A percentile compares a stretch with the other conserved stretches of the same genome.
Conservation (phyloP, 2,329 filamentous ascomycete genomes). For the Diaporthe capsici region DNA sequence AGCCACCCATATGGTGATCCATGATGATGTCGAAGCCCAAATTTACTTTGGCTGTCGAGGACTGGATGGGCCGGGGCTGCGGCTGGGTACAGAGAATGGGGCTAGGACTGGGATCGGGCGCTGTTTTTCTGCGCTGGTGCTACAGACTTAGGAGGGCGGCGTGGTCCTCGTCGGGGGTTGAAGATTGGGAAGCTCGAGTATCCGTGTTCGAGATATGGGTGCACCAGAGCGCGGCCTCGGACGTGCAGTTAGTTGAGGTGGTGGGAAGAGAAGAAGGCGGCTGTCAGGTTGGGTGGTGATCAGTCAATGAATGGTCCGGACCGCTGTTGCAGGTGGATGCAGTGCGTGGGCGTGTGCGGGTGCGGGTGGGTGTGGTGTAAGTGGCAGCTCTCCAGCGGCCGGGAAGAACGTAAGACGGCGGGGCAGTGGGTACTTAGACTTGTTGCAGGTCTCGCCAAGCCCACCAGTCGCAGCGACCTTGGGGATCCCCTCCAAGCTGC, state of each 20-base stretch:
- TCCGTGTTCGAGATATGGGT: neutral
- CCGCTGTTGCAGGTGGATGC: conserved; percentile 26
- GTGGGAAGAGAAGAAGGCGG: conserved; percentile 21
- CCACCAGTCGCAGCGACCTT: conserved; percentile 31
- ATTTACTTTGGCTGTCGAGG: neutral
- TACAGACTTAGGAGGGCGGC: neutral
- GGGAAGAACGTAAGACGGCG: conserved; percentile 20
- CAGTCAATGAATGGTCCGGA: conserved; percentile 33
- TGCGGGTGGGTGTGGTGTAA: conserved; percentile 12
- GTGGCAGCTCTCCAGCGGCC: conserved; percentile 21
- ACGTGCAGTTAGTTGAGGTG: conserved; percentile 1
- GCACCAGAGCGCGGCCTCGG: neutral
- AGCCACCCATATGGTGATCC: conserved; percentile 68
- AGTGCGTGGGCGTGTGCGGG: neutral
- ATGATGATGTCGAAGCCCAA: conserved; percentile 49
- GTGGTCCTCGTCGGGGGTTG: neutral
- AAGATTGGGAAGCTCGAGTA: neutral
- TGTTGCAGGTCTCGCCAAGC: conserved; percentile 30
- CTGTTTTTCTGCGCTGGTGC: neutral
- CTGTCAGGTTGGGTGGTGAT: conserved; percentile 25
- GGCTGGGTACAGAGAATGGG: neutral
- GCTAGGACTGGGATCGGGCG: neutral
- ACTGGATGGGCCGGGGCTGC: neutral
- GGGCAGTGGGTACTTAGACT: conserved; percentile 31
- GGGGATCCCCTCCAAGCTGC: conserved; percentile 28